These are phyloP conservation scores for Candida saitoana DNA, from an alignment of 805 yeast genomes.

Conservation along the genomic window DNA sequence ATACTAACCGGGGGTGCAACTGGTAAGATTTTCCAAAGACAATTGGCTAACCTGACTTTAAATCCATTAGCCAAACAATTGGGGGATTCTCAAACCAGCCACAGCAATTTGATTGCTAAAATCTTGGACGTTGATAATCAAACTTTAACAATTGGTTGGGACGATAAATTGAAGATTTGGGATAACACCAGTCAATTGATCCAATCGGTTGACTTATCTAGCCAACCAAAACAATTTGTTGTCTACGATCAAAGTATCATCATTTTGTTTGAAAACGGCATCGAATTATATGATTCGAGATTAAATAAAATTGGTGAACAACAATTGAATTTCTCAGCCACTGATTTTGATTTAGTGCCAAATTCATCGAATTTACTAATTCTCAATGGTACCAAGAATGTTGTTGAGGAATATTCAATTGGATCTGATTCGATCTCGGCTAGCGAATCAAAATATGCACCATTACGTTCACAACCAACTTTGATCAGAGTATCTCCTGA, in stretches of 20 bases:
- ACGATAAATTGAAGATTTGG: slow-evolving; percentile 60
- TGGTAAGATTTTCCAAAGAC: slow-evolving; percentile 70
- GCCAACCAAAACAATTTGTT: slow-evolving; percentile 37
- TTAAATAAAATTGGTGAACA: slow-evolving; percentile 12
- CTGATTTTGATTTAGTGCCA: slow-evolving; percentile 21
- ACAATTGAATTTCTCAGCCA: slow-evolving; percentile 20
- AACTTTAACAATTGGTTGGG: slow-evolving; percentile 77
- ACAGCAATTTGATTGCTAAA: slow-evolving; percentile 64
- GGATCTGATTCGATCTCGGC: slow-evolving; percentile 20
- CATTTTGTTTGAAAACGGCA: slow-evolving; percentile 24
- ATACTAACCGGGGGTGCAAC: slow-evolving; percentile 74
- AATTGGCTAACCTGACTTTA: slow-evolving; percentile 15
- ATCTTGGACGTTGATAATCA: slow-evolving; percentile 27
- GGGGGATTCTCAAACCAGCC: slow-evolving; percentile 37
- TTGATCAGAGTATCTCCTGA: slow-evolving; percentile 67
- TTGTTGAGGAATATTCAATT: slow-evolving; percentile 24
- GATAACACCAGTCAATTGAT: slow-evolving; percentile 11
- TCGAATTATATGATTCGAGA: slow-evolving; percentile 19
- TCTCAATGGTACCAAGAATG: slow-evolving; percentile 27
- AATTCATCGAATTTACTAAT: slow-evolving; percentile 20
- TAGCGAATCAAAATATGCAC: slow-evolving; percentile 48
- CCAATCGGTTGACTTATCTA: slow-evolving; percentile 13
- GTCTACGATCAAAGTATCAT: slow-evolving; percentile 24
- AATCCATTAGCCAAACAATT: slow-evolving; percentile 31
- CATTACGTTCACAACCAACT: slow-evolving; percentile 60